Conservation (phyloP, 805 yeast genomes). For the Kluyveromyces dobzhanskii region DNA sequence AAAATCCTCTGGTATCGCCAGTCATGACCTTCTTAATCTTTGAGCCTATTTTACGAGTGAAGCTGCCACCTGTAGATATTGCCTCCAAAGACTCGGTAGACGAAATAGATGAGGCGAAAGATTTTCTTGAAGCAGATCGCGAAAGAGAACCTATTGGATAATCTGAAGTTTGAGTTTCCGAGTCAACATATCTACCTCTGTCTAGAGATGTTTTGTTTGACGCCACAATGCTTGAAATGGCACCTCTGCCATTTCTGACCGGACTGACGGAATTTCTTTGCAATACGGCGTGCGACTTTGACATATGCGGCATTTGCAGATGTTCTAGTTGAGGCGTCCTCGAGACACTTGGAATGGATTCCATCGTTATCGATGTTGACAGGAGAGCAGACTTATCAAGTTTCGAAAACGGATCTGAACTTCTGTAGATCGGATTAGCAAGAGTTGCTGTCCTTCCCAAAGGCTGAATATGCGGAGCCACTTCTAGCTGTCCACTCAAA, state of each 20-base stretch:
- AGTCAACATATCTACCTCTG: slow-evolving; percentile 6
- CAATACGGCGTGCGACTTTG: not conserved
- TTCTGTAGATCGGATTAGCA: slow-evolving; percentile 3
- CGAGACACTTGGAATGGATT: not conserved
- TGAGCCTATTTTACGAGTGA: slow-evolving; percentile 11
- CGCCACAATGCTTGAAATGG: slow-evolving; percentile 6
- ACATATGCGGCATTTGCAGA: not conserved
- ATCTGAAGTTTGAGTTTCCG: slow-evolving; percentile 7
- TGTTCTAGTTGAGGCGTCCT: slow-evolving; percentile 1
- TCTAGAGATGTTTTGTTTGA: slow-evolving; percentile 6
- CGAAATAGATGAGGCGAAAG: slow-evolving; percentile 1
- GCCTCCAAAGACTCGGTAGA: slow-evolving; percentile 7
- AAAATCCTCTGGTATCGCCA: slow-evolving; percentile 12
- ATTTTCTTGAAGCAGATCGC: slow-evolving; percentile 1
- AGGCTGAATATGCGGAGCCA: not conserved
- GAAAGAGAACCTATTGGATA: not conserved
- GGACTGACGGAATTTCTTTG: slow-evolving; percentile 5
- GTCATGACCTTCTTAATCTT: slow-evolving; percentile 16
- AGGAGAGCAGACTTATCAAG: slow-evolving; percentile 4
- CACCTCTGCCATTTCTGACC: slow-evolving; percentile 4
- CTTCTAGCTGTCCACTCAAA: not conserved
- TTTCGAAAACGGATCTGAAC: not conserved
- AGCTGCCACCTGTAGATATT: slow-evolving; percentile 15
- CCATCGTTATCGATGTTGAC: slow-evolving; percentile 8
- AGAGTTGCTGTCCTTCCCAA: not conserved